Percentiles rank a stretch among this genome's conserved stretches.
Conservation (phyloP, 495 filamentous ascomycete species). For the Bacidia gigantensis region DNA sequence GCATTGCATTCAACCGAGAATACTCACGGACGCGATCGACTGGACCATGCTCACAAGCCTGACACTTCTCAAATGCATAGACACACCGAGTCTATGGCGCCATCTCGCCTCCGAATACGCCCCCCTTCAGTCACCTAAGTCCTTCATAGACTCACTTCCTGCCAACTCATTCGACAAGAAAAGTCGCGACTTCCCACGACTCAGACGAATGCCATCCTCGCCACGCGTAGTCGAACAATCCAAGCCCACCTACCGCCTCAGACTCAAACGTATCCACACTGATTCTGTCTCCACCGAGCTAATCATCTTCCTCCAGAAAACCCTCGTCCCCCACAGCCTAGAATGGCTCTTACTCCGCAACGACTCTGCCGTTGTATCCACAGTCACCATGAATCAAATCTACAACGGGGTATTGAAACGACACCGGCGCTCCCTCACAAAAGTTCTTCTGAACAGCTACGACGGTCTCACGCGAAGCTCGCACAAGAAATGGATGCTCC, state of each 20-base stretch:
- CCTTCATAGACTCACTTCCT: slow-evolving; percentile 10
- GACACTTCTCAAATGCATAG: slow-evolving; percentile 66
- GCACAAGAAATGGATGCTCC: slow-evolving; percentile 68
- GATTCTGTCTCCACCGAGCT: slow-evolving; percentile 65
- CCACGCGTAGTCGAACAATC: slow-evolving; percentile 12
- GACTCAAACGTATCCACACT: slow-evolving; percentile 69
- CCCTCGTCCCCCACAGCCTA: slow-evolving; percentile 70
- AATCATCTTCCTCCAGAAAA: slow-evolving; percentile 73
- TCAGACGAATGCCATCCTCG: slow-evolving; percentile 9
- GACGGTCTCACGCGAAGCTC: slow-evolving; percentile 27
- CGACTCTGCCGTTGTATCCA: slow-evolving; percentile 37
- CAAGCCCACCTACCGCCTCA: slow-evolving; percentile 49
- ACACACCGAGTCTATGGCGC: slow-evolving; percentile 73
- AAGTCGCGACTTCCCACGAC: neutral
- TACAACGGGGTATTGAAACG: slow-evolving; percentile 59
- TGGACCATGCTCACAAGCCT: slow-evolving; percentile 66
- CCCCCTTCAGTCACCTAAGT: slow-evolving; percentile 30
- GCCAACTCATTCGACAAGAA: slow-evolving; percentile 1
- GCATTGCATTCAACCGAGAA: slow-evolving; percentile 55
- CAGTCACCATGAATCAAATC: slow-evolving; percentile 58
- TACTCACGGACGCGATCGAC: slow-evolving; percentile 59
- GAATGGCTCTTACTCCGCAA: slow-evolving; percentile 82
- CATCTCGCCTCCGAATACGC: slow-evolving; percentile 58
- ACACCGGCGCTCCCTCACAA: slow-evolving; percentile 61
- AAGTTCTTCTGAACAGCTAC: slow-evolving; percentile 59